Percentiles rank a stretch among this genome's conserved stretches.
phyloP scores from a whole-genome alignment of 768 basidiomycete species.

The Cystoderma amianthinum region DNA sequence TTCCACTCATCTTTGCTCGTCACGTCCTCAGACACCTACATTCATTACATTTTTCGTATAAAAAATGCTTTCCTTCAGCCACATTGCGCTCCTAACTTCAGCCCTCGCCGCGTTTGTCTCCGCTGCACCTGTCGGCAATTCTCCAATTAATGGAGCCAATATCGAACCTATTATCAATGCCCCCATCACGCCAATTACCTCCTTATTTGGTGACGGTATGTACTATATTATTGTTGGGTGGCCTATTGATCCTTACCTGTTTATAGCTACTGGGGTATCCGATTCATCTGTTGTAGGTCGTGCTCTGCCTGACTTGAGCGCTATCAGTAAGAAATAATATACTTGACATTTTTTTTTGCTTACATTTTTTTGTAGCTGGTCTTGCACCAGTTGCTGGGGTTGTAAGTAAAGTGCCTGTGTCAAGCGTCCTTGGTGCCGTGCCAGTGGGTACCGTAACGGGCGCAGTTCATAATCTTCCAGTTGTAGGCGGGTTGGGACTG shows the following conservation, averaged over 20 bases:
- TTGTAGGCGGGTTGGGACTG: too few relatives aligned
- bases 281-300: background rate
- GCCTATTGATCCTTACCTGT: background rate
- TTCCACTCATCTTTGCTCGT: too few relatives aligned
- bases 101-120: conserved; percentile 12
- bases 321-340: too few relatives aligned
- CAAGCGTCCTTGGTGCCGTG: too few relatives aligned
- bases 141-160: conserved; percentile 1
- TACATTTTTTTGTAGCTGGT: too few relatives aligned
- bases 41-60: conserved; percentile 9
- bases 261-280: background rate
- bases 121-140: conserved; percentile 9
- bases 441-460: too few relatives aligned
- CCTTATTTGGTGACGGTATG: background rate
- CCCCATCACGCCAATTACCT: background rate
- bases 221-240: background rate
- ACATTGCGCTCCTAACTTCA: conserved; percentile 13
- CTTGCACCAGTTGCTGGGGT: too few relatives aligned
- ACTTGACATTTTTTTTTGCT: too few relatives aligned
- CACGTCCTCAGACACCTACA: conserved; percentile 5
- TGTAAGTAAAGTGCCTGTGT: too few relatives aligned
- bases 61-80: conserved; percentile 16
- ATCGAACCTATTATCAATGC: background rate
- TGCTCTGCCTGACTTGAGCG: too few relatives aligned
- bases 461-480: too few relatives aligned